phyloP scores from a whole-genome alignment of 371 early-diverging fungal species.

The Paraphysoderma sedebokerense region DNA sequence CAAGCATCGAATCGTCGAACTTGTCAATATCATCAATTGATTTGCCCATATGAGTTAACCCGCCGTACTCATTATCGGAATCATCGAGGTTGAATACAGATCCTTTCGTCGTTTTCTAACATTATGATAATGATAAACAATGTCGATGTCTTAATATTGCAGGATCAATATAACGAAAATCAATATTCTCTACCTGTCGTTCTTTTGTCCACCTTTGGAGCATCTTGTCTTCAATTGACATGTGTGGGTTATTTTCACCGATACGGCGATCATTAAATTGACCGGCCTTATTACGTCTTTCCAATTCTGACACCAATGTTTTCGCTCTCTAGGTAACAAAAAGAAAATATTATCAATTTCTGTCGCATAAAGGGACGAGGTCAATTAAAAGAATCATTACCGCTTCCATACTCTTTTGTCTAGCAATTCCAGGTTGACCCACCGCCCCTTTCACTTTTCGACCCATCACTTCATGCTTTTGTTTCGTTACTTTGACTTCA shows the following conservation, averaged over 20 bases:
- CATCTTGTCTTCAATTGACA: slow-evolving; percentile 92
- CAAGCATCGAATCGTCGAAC: slow-evolving; percentile 82
- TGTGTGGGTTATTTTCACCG: slow-evolving; percentile 71
- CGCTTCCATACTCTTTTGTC: slow-evolving; percentile 68
- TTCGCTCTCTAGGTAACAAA: slow-evolving; percentile 25
- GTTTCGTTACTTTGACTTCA: slow-evolving; percentile 55
- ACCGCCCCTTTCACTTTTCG: slow-evolving; percentile 60
- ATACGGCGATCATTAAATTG: slow-evolving; percentile 83
- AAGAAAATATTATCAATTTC: not conserved
- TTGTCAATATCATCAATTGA: slow-evolving; percentile 67
- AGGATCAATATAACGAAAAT: not conserved
- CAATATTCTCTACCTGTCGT: slow-evolving; percentile 31
- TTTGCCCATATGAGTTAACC: slow-evolving; percentile 81
- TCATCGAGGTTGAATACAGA: slow-evolving; percentile 73
- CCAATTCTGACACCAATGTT: slow-evolving; percentile 58
- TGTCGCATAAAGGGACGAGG: not conserved
- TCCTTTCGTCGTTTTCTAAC: too few relatives aligned
- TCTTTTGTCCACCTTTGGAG: slow-evolving; percentile 80
- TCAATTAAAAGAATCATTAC: slow-evolving; percentile 14
- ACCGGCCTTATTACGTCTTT: slow-evolving; percentile 44
- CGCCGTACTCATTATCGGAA: slow-evolving; percentile 36
- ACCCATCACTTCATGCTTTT: slow-evolving; percentile 76
- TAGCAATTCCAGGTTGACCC: slow-evolving; percentile 63
- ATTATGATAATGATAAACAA: too few relatives aligned
- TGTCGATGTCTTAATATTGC: too few relatives aligned